phyloP scores from a whole-genome alignment of 345 rosid species.

The Salix caprea region DNA sequence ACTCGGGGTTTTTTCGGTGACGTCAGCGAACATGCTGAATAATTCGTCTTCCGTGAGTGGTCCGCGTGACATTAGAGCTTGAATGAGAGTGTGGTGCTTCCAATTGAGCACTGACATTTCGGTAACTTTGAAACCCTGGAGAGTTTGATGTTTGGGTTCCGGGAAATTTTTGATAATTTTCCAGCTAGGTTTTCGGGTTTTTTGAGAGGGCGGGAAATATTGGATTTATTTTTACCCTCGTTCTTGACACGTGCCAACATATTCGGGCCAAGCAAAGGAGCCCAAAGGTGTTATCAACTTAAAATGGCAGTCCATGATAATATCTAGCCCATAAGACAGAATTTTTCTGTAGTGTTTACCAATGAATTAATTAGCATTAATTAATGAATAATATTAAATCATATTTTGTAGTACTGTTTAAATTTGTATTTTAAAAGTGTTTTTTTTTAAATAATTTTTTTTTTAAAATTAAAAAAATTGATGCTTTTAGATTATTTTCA shows the following conservation, averaged over 20 bases:
- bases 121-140: neutral
- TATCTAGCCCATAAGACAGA: neutral
- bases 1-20: constrained; percentile 63
- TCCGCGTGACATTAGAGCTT: constrained; percentile 76
- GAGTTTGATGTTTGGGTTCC: neutral
- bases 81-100: constrained; percentile 81
- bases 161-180: neutral
- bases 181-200: neutral
- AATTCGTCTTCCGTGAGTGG: constrained; percentile 72
- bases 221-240: neutral
- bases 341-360: too few relatives aligned
- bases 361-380: too few relatives aligned
- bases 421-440: too few relatives aligned
- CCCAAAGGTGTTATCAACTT: neutral
- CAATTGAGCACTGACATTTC: constrained; percentile 52
- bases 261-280: neutral
- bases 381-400: too few relatives aligned
- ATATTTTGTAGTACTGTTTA: too few relatives aligned
- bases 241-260: neutral
- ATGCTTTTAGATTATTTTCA: too few relatives aligned
- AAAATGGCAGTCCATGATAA: neutral
- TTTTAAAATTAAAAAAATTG: too few relatives aligned
- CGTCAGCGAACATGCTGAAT: constrained; percentile 53
- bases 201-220: neutral
- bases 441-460: too few relatives aligned